Conservation (phyloP, 495 filamentous ascomycete species). For the Cercophora sp. region DNA sequence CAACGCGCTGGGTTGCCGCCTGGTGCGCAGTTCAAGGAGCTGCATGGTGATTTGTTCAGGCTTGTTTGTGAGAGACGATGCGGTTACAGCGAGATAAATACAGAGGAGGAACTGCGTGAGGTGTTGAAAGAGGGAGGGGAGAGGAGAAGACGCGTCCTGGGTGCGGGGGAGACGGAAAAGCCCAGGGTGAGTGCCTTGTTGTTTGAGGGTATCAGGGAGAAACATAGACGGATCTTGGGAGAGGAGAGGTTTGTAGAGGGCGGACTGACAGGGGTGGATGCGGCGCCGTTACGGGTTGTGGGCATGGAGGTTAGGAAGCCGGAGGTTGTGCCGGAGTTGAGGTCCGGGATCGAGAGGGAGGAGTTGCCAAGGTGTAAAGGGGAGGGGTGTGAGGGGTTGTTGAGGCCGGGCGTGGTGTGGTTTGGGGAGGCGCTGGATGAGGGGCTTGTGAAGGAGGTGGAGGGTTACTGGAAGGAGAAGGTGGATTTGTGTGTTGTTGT, state of each 20-base stretch:
- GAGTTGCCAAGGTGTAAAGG: conserved; percentile 71
- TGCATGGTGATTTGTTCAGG: conserved; percentile 24
- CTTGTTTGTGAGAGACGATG: conserved; percentile 69
- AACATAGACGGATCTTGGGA: conserved; percentile 9
- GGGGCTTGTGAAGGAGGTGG: conserved; percentile 52
- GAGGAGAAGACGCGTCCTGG: conserved; percentile 7
- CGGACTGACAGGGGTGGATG: conserved; percentile 1
- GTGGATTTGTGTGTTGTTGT: conserved; percentile 78
- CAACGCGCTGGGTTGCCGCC: conserved; percentile 64
- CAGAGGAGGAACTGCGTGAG: conserved; percentile 70
- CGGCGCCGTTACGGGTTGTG: neutral
- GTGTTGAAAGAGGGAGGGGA: conserved; percentile 44
- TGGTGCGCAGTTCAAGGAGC: conserved; percentile 55
- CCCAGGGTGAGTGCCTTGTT: conserved; percentile 16
- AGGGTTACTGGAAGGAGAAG: conserved; percentile 45
- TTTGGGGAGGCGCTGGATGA: conserved; percentile 69
- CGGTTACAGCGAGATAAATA: conserved; percentile 62
- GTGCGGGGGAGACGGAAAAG: too few relatives aligned
- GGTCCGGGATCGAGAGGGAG: conserved; percentile 18
- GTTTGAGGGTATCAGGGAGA: conserved; percentile 9
- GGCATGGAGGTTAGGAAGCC: neutral
- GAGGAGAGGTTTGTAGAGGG: conserved; percentile 5
- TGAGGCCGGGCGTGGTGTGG: conserved; percentile 83
- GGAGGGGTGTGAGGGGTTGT: conserved; percentile 57
- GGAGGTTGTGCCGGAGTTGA: neutral